A percentile compares a stretch with the other conserved stretches of the same genome.
phyloP scores from a whole-genome alignment of 163 green algal genomes.

The Volvox carteri region DNA sequence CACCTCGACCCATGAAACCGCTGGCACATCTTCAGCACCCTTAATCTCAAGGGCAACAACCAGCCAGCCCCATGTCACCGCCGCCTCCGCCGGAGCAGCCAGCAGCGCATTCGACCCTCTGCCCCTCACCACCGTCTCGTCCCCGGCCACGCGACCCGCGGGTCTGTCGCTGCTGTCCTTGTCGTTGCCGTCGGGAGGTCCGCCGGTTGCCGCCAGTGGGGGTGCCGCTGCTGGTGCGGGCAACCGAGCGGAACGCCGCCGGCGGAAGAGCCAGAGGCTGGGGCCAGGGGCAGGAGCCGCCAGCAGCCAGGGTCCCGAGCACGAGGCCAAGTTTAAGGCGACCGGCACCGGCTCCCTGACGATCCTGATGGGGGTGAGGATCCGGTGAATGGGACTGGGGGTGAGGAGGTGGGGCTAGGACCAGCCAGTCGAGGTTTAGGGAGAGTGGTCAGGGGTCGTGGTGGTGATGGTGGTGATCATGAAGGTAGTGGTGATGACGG shows the following conservation, averaged over 20 bases:
- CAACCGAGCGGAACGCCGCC: slow-evolving; percentile 22
- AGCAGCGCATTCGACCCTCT: not conserved
- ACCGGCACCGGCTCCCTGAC: not conserved
- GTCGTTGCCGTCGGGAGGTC: not conserved
- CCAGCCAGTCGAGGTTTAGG: too few relatives aligned
- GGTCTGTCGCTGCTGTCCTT: slow-evolving; percentile 6
- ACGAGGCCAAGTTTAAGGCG: slow-evolving; percentile 26
- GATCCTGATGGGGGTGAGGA: slow-evolving; percentile 31
- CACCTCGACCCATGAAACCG: not conserved
- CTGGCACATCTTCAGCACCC: not conserved
- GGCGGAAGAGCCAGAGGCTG: not conserved
- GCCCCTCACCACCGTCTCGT: not conserved
- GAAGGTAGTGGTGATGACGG: too few relatives aligned
- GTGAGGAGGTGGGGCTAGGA: too few relatives aligned
- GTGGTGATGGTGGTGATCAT: too few relatives aligned
- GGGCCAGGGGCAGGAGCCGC: not conserved
- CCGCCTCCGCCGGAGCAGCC: not conserved
- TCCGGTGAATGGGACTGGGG: too few relatives aligned
- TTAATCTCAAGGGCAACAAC: not conserved
- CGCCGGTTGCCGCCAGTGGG: not conserved
- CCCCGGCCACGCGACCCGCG: not conserved
- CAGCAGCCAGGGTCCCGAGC: too few relatives aligned
- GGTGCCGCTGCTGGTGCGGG: not conserved
- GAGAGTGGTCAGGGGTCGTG: too few relatives aligned
- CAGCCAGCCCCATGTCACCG: too few relatives aligned